phyloP scores from a whole-genome alignment of 805 yeast species.

The Saccharomycopsis malanga region DNA sequence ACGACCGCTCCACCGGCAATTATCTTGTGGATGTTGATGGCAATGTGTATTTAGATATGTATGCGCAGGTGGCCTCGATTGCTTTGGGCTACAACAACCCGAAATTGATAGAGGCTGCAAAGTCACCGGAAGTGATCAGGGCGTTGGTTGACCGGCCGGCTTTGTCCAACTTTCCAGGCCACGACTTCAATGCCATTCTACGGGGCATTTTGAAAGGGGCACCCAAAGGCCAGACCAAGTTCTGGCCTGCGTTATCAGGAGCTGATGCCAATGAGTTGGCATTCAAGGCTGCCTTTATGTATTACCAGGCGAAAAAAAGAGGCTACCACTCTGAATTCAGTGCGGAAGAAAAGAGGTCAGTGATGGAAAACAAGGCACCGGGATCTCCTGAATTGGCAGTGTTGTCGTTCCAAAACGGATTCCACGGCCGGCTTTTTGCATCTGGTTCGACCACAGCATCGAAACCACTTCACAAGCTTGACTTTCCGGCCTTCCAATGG shows the following conservation, averaged over 20 bases:
- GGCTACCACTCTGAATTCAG: slow-evolving; percentile 38
- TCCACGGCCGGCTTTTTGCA: slow-evolving; percentile 53
- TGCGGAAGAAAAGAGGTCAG: slow-evolving; percentile 38
- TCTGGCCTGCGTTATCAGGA: slow-evolving; percentile 63
- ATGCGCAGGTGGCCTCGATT: slow-evolving; percentile 67
- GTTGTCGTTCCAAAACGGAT: slow-evolving; percentile 46
- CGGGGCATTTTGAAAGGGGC: slow-evolving; percentile 51
- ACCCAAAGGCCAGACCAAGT: slow-evolving; percentile 51
- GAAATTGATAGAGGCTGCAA: slow-evolving; percentile 49
- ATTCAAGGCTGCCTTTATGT: slow-evolving; percentile 64
- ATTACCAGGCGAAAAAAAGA: slow-evolving; percentile 49
- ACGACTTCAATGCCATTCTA: slow-evolving; percentile 44
- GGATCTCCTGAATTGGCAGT: slow-evolving; percentile 49
- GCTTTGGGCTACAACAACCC: slow-evolving; percentile 70
- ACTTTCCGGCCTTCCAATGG: slow-evolving; percentile 55
- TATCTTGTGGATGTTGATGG: slow-evolving; percentile 63
- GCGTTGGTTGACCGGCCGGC: slow-evolving; percentile 68
- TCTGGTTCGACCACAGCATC: slow-evolving; percentile 50
- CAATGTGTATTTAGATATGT: slow-evolving; percentile 52
- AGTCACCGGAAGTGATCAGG: slow-evolving; percentile 52
- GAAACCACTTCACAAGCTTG: slow-evolving; percentile 50
- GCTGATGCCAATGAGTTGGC: slow-evolving; percentile 69
- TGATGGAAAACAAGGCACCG: slow-evolving; percentile 45
- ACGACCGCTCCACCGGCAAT: slow-evolving; percentile 56
- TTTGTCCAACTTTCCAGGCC: slow-evolving; percentile 54